Base-by-base conservation (phyloP, 139 green algal genomes). In the Chlamydomonas asymmetrica region DNA sequence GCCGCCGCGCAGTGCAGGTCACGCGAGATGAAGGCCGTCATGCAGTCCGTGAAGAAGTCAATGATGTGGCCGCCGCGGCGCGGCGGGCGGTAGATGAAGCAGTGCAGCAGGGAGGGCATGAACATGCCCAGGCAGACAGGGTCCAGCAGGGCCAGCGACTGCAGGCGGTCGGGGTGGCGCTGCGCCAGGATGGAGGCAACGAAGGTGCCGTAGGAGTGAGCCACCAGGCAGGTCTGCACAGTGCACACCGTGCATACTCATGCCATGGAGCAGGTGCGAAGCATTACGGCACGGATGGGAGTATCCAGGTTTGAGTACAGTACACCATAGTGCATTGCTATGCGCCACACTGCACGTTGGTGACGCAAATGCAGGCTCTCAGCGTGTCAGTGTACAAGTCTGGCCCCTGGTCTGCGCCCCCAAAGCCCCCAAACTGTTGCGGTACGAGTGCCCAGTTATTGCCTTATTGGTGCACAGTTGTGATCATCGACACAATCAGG, bases 81-180 rank as follows among this genome's bases (percentile, higher is more conserved):
- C 3, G 74, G 74, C 18, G 63, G 61, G 5, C 74, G 76, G 79
- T 87, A 87, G 18, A 90, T 70, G 69, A 90, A 90, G 78, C 71
- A 79, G 63, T 74, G 31, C 48, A 90, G 75, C 66, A 90, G 76
- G 60, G 74, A 54, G 0, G 81, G 81, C 75, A 87, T 81, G 72
- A 87, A 90, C 84, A 90, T 90, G 75, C 77, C 74, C 9, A 85
- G 72, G 68, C 79, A 86, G 38, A 91, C 87, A 0, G 86, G 86
- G 73, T 91, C 86, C 31, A 91, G 74, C 18, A 91, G 68, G 61
- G 63, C 81, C 41, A 89, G 66, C 20, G 60, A 77, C 63, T 81
- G 76, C 25, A 91, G 67, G 23, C 78, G 65, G 2, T 52, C 37
- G 20, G 27, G 63, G 56, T 89, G 74, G 29, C 63, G 32, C 31